These are phyloP conservation scores for Rhynchosporium agropyri DNA, from an alignment of 2,329 filamentous ascomycete species.

Conservation along the genomic window DNA sequence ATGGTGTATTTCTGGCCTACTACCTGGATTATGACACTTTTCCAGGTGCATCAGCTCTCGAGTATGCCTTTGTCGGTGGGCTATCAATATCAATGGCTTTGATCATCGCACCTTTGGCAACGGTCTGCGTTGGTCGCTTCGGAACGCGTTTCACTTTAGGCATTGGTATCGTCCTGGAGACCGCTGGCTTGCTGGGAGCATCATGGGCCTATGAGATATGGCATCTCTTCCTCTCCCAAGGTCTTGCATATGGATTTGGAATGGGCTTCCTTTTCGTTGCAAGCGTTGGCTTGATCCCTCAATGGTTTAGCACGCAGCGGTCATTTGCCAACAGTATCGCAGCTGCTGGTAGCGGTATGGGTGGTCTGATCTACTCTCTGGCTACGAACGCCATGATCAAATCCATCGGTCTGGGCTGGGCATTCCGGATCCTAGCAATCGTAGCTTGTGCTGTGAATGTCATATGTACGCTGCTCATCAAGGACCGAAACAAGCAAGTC, in stretches of 20 bases:
- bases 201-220: constrained; percentile 70
- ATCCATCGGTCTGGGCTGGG: constrained; percentile 55
- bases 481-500: constrained; percentile 72
- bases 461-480: constrained; percentile 63
- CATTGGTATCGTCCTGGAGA: constrained; percentile 65
- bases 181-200: constrained; percentile 67
- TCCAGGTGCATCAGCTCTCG: constrained; percentile 62
- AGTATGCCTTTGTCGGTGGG: constrained; percentile 78
- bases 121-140: constrained; percentile 52
- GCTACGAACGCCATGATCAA: constrained; percentile 58
- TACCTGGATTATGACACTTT: constrained; percentile 69
- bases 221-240: constrained; percentile 77
- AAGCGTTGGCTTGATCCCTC: constrained; percentile 63
- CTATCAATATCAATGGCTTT: constrained; percentile 68
- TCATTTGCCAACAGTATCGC: constrained; percentile 65
- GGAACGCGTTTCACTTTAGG: constrained; percentile 68
- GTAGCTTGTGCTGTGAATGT: constrained; percentile 66
- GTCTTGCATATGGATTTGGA: constrained; percentile 74
- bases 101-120: constrained; percentile 63
- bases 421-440: constrained; percentile 57
- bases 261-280: constrained; percentile 75
- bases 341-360: constrained; percentile 68
- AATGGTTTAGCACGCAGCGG: constrained; percentile 61
- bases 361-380: constrained; percentile 63
- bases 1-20: constrained; percentile 76